Evolutionary conservation across 176 grass and related monocot genomes (phyloP).

Genomic region (Carex parvula): DNA sequence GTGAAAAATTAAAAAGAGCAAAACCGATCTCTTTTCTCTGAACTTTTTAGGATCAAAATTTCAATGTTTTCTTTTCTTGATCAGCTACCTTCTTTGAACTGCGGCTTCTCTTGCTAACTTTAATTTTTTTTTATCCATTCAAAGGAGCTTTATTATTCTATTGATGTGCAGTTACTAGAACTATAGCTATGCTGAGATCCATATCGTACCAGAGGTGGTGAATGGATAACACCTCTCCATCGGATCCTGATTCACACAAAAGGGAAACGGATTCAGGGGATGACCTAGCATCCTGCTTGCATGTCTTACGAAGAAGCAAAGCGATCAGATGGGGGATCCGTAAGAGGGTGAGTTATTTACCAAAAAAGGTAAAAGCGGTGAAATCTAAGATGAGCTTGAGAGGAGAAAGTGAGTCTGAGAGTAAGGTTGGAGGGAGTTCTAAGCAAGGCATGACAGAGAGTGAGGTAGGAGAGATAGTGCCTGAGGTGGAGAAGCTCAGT

Average conservation of each 20-base stretch:
- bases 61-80: neutral
- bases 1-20: neutral
- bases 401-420: neutral
- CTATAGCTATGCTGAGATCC: no score
- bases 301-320: conserved; percentile 33
- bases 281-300: conserved; percentile 36
- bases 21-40: neutral
- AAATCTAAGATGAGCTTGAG: neutral
- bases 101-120: neutral
- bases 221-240: conserved; percentile 51
- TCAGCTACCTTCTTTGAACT: neutral
- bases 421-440: neutral
- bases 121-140: neutral
- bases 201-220: neutral
- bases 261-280: conserved; percentile 7
- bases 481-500: neutral
- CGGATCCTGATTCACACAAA: conserved; percentile 37
- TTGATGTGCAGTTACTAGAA: no score
- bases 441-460: neutral
- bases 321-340: conserved; percentile 44
- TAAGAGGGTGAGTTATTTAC: conserved; percentile 32
- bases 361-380: neutral
- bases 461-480: conserved; percentile 38
- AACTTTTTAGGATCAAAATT: neutral
- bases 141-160: no score